These are phyloP conservation scores for Fimicolochytrium jonesii DNA, from an alignment of 192 early-diverging fungal species.

Conservation along the genomic window DNA sequence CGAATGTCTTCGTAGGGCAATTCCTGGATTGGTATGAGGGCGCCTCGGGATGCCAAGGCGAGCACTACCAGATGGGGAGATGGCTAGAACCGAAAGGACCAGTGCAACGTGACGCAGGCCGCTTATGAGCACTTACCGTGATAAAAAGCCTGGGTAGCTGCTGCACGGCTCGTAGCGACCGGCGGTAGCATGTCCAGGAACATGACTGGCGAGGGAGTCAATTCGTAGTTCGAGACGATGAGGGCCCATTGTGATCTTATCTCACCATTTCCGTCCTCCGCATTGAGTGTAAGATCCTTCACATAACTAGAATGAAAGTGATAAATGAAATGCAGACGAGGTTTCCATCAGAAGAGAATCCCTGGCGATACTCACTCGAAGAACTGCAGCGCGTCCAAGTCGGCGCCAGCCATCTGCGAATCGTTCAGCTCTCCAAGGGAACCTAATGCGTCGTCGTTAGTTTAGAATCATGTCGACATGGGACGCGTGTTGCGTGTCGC, in stretches of 20 bases:
- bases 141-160: conserved; percentile 19
- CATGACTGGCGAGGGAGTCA: neutral
- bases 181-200: conserved; percentile 21
- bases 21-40: conserved; percentile 2
- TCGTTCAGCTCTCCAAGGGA: conserved; percentile 2
- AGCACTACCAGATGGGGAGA: neutral
- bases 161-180: neutral
- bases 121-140: conserved; percentile 6
- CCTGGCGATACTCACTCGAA: conserved; percentile 1
- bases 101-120: neutral
- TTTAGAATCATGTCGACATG: neutral
- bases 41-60: neutral
- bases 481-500: neutral
- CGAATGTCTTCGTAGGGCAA: conserved; percentile 13
- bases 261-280: conserved; percentile 12
- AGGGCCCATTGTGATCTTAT: neutral
- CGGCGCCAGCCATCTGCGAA: neutral
- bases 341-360: neutral
- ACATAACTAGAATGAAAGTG: conserved; percentile 14
- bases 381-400: conserved; percentile 1
- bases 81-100: neutral
- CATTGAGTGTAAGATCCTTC: neutral
- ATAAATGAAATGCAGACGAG: neutral
- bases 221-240: neutral
- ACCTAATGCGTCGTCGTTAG: neutral